A percentile compares a stretch with the other conserved stretches of the same genome.
These are phyloP conservation scores for Calonectria pseudoturangicola DNA, from an alignment of 2,329 filamentous ascomycete genomes.

Conservation along the genomic window DNA sequence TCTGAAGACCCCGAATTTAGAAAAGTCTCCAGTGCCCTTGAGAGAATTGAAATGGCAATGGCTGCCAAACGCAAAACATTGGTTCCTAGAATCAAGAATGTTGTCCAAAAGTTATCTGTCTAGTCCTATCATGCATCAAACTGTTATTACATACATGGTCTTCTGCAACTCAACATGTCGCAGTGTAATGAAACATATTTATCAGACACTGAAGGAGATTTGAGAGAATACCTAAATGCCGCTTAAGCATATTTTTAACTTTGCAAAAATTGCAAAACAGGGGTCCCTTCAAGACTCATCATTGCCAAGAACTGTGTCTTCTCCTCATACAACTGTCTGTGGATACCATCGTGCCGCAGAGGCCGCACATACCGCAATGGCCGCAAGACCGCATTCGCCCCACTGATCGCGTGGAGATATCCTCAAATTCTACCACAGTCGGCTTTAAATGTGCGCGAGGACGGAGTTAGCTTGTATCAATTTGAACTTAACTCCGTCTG, in stretches of 20 bases:
- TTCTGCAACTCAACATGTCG: no score
- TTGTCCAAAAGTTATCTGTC: background rate
- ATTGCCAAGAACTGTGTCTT: no score
- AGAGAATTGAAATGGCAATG: slow-evolving; percentile 18
- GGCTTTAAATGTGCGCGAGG: background rate
- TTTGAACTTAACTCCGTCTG: background rate
- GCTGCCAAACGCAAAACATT: background rate
- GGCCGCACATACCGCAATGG: background rate
- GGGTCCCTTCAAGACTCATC: no score
- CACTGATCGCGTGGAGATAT: background rate
- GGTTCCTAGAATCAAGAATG: background rate
- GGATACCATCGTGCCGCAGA: background rate
- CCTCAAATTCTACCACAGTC: background rate
- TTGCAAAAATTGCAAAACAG: no score
- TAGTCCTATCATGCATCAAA: no score
- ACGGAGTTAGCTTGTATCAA: no score
- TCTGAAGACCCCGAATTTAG: slow-evolving; percentile 56
- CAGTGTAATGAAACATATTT: no score
- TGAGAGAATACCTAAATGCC: no score
- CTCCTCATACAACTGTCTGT: no score
- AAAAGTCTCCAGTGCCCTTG: slow-evolving; percentile 54
- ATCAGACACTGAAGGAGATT: no score
- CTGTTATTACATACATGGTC: no score
- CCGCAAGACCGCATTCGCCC: background rate
- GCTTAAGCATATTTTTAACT: no score